A percentile compares a stretch with the other conserved stretches of the same genome.
Conservation (phyloP, 495 filamentous ascomycete species). For the Friedmanniomyces endolithicus region DNA sequence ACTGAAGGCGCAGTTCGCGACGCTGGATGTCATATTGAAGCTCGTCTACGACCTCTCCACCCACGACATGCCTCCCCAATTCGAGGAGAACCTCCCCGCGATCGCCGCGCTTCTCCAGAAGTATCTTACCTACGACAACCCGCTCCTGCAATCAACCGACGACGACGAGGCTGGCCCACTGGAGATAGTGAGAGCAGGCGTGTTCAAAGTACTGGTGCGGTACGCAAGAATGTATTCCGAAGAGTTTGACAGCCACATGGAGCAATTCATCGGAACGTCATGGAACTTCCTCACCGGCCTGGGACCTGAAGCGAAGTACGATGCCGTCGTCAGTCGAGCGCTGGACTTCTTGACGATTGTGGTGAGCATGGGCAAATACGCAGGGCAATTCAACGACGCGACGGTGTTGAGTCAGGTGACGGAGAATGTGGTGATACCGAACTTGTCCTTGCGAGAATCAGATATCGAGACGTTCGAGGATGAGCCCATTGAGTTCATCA, state of each 20-base stretch:
- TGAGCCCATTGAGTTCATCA: conserved; percentile 96
- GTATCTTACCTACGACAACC: conserved; percentile 81
- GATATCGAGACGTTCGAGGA: conserved; percentile 96
- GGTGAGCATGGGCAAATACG: conserved; percentile 60
- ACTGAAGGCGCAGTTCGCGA: conserved; percentile 63
- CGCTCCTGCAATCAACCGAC: conserved; percentile 65
- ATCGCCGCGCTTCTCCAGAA: conserved; percentile 76
- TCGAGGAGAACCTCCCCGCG: conserved; percentile 68
- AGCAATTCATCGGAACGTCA: conserved; percentile 70
- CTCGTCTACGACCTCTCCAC: conserved; percentile 90
- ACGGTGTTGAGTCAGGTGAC: conserved; percentile 66
- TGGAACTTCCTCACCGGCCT: conserved; percentile 83
- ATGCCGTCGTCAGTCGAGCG: conserved; percentile 87
- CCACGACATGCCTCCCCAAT: conserved; percentile 87
- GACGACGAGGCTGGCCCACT: conserved; percentile 74
- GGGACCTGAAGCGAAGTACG: conserved; percentile 80
- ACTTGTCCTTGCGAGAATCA: conserved; percentile 75
- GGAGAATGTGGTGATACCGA: conserved; percentile 89
- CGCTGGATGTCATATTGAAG: conserved; percentile 75
- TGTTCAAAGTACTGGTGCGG: conserved; percentile 75
- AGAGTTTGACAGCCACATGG: conserved; percentile 65
- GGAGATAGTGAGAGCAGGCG: conserved; percentile 78
- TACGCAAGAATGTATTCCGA: conserved; percentile 91
- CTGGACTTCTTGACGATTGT: conserved; percentile 89
- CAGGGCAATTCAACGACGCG: conserved; percentile 71